phyloP scores from a whole-genome alignment of 768 basidiomycete genomes.

The Collybiopsis luxurians region DNA sequence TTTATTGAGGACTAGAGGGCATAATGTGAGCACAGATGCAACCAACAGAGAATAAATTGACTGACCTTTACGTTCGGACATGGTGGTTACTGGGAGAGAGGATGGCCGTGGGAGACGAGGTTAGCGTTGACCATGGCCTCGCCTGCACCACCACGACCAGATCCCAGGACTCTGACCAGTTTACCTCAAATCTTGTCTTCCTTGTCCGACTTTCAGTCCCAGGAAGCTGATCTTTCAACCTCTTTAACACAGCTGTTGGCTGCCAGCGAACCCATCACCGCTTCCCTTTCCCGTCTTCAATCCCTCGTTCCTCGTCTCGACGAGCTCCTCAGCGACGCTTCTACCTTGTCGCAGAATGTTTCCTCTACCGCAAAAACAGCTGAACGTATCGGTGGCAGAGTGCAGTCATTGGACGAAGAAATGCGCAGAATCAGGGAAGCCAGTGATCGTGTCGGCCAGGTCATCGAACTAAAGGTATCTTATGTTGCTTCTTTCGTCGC shows the following conservation, averaged over 20 bases:
- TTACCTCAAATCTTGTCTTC: constrained; percentile 72
- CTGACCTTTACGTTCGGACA: constrained; percentile 16
- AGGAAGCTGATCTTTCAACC: constrained; percentile 74
- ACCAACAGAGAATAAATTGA: neutral
- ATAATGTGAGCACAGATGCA: neutral
- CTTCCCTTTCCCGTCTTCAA: constrained; percentile 60
- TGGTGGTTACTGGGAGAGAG: constrained; percentile 1
- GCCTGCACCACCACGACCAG: too few relatives aligned
- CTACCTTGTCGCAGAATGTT: constrained; percentile 53
- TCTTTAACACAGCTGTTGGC: constrained; percentile 71
- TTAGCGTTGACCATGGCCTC: neutral
- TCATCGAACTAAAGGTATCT: constrained; percentile 72
- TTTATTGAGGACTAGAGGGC: constrained; percentile 77
- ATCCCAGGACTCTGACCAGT: constrained; percentile 42
- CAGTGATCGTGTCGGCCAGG: constrained; percentile 87
- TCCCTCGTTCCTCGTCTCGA: constrained; percentile 61
- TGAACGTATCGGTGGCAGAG: constrained; percentile 88
- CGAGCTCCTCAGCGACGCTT: constrained; percentile 57
- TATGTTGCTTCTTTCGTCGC: neutral
- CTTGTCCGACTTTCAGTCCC: constrained; percentile 70
- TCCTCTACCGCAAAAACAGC: constrained; percentile 75
- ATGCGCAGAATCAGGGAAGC: constrained; percentile 89
- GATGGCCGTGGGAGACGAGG: neutral
- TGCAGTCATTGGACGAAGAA: constrained; percentile 87
- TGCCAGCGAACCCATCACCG: constrained; percentile 60